Evolutionary conservation across 306 rosid species (phyloP).

Genomic region (Vigna reflexopilosa): DNA sequence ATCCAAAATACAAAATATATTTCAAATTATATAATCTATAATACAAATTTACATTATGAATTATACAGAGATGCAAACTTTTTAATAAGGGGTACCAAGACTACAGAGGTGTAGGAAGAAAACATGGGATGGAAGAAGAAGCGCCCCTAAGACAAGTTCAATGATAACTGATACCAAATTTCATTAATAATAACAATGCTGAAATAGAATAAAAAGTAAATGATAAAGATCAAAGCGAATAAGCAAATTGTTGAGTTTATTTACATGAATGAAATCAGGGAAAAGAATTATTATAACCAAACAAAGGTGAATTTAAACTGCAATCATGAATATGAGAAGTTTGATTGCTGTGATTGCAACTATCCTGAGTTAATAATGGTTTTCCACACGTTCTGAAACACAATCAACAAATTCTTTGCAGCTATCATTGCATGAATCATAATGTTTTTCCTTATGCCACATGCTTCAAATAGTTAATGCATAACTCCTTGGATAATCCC

Average conservation of each 20-base stretch:
- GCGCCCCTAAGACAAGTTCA: too few species aligned
- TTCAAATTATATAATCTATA: too few species aligned
- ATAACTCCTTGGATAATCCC: conserved; percentile 30
- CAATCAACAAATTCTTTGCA: conserved; percentile 41
- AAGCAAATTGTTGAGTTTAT: conserved; percentile 39
- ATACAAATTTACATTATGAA: too few species aligned
- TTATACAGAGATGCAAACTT: too few species aligned
- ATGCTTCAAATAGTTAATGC: conserved; percentile 24
- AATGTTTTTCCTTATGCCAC: conserved; percentile 43
- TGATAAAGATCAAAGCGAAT: conserved; percentile 37
- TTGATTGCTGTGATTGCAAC: conserved; percentile 37
- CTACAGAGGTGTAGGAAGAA: too few species aligned
- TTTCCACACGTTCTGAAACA: conserved; percentile 42
- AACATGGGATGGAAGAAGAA: too few species aligned
- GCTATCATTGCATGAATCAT: conserved; percentile 48
- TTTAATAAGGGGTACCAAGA: too few species aligned
- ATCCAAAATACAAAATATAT: too few species aligned
- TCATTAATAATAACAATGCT: conserved; percentile 7
- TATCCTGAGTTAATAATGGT: conserved; percentile 42
- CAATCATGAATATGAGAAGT: conserved; percentile 40
- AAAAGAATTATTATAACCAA: conserved; percentile 40
- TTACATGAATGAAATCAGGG: conserved; percentile 49
- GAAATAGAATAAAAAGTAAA: conserved; percentile 15
- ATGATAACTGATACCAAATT: background rate
- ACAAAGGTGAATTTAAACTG: conserved; percentile 31